phyloP scores from a whole-genome alignment of 352 stramenopile genomes.

The Phytophthora constricta region DNA sequence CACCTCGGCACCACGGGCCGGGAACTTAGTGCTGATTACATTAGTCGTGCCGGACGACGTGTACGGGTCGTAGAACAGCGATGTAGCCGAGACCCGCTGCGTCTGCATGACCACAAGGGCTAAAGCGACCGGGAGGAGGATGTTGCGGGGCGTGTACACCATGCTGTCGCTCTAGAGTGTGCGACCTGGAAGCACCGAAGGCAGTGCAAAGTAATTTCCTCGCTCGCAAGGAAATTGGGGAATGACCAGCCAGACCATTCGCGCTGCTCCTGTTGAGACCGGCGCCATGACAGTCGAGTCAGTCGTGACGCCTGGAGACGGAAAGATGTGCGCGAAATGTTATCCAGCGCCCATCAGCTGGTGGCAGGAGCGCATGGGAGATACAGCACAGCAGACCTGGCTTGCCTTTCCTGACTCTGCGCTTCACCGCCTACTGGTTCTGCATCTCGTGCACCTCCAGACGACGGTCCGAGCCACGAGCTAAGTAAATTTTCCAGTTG shows the following conservation, averaged over 20 bases:
- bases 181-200: no score
- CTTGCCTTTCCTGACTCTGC: slow-evolving; percentile 33
- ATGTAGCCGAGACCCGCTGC: slow-evolving; percentile 17
- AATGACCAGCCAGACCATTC: slow-evolving; percentile 15
- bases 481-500: not conserved
- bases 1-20: slow-evolving; percentile 13
- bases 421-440: no score
- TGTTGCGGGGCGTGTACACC: slow-evolving; percentile 29
- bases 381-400: slow-evolving; percentile 12
- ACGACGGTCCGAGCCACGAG: no score
- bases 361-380: slow-evolving; percentile 18
- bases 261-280: slow-evolving; percentile 25
- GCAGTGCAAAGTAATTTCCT: slow-evolving; percentile 44
- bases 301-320: slow-evolving; percentile 6
- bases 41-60: slow-evolving; percentile 17
- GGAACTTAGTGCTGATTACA: slow-evolving; percentile 29
- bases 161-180: slow-evolving; percentile 13
- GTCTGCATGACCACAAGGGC: slow-evolving; percentile 21
- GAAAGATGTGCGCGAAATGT: slow-evolving; percentile 14
- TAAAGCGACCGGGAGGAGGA: slow-evolving; percentile 24
- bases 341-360: slow-evolving; percentile 24
- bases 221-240: slow-evolving; percentile 14
- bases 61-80: slow-evolving; percentile 23
- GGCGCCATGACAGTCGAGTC: slow-evolving; percentile 29
- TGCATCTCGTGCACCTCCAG: no score